A percentile compares a stretch with the other conserved stretches of the same genome.
These are phyloP conservation scores for Leishmania tropica DNA, from an alignment of 208 protist genomes.

Conservation along the genomic window DNA sequence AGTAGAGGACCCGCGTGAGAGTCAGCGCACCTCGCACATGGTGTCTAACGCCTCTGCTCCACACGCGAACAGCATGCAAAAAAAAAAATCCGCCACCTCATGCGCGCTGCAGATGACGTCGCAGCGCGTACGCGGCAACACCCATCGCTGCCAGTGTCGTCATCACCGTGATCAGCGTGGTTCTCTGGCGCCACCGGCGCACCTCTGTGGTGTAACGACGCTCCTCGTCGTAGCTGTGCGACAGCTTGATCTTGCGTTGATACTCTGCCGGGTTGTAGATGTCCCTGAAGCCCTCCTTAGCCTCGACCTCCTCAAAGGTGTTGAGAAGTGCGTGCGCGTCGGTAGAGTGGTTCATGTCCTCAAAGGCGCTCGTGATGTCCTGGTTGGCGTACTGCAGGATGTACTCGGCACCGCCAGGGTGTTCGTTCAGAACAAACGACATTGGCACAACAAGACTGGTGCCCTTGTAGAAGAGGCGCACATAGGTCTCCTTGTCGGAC, in stretches of 20 bases:
- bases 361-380: constrained; percentile 47
- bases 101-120: constrained; percentile 4
- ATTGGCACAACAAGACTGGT: constrained; percentile 27
- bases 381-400: constrained; percentile 35
- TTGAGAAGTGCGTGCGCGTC: constrained; percentile 25
- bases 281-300: not conserved
- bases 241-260: not conserved
- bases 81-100: not conserved
- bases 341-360: constrained; percentile 37
- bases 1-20: not conserved
- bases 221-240: constrained; percentile 16
- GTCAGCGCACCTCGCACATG: not conserved
- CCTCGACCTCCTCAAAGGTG: constrained; percentile 14
- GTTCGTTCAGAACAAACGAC: constrained; percentile 36
- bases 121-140: not conserved
- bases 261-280: constrained; percentile 8
- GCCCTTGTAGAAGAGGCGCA: constrained; percentile 24
- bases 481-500: not conserved
- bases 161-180: not conserved
- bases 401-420: constrained; percentile 40
- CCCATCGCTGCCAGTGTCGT: constrained; percentile 7
- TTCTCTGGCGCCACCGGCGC: constrained; percentile 9
- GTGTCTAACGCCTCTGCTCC: not conserved
- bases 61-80: not conserved
- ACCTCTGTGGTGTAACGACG: not conserved